phyloP scores from a whole-genome alignment of 2,329 filamentous ascomycete genomes.

The Fusarium guadeloupense region DNA sequence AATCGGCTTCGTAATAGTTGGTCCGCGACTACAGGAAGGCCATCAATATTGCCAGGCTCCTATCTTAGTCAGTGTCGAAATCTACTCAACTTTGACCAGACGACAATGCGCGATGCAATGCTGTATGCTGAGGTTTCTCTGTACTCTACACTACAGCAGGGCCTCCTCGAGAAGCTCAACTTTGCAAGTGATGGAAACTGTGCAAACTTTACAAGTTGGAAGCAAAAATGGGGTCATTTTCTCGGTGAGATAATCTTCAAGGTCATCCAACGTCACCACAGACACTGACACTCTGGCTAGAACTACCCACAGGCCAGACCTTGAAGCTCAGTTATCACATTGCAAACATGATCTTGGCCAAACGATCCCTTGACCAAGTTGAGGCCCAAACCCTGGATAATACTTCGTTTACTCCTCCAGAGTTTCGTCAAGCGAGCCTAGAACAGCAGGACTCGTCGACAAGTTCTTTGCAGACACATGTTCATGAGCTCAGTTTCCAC shows the following conservation, averaged over 20 bases:
- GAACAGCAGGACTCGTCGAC: constrained; percentile 9
- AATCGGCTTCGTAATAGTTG: constrained; percentile 41
- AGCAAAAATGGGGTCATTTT: constrained; percentile 30
- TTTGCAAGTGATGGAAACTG: constrained; percentile 33
- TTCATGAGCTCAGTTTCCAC: constrained; percentile 17
- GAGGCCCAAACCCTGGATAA: constrained; percentile 5
- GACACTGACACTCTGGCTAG: background rate
- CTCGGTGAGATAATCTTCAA: constrained; percentile 7
- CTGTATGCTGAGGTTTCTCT: constrained; percentile 52
- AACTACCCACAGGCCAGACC: constrained; percentile 9
- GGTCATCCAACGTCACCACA: accelerated
- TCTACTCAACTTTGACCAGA: constrained; percentile 52
- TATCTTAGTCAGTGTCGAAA: constrained; percentile 54
- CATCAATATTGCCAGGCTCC: constrained; percentile 49
- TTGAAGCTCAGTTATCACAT: constrained; percentile 20
- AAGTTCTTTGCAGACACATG: constrained; percentile 5
- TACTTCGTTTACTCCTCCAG: constrained; percentile 4
- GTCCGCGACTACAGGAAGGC: constrained; percentile 53
- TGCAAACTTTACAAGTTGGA: constrained; percentile 20
- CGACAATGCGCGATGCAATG: constrained; percentile 54
- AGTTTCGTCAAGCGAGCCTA: background rate
- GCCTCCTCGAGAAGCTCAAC: constrained; percentile 42
- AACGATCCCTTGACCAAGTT: constrained; percentile 14
- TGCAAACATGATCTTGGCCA: constrained; percentile 21
- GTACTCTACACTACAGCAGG: constrained; percentile 50